A percentile compares a stretch with the other conserved stretches of the same genome.
Conservation (phyloP, 1,284 basidiomycete species). For the Sanghuangporus sanghuang region DNA sequence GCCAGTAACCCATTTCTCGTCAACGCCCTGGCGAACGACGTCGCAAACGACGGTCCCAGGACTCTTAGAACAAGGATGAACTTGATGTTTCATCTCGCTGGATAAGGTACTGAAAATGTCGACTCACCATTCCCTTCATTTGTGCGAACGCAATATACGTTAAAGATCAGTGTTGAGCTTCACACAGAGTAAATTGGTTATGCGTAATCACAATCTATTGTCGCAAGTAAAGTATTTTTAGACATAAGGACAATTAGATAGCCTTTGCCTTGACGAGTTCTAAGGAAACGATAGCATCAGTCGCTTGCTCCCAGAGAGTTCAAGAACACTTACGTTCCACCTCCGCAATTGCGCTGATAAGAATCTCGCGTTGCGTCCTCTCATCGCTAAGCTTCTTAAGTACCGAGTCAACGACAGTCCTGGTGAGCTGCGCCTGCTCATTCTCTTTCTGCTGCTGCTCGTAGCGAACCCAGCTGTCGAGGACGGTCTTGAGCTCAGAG, state of each 20-base stretch:
- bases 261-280: constrained; percentile 69
- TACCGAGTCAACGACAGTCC: constrained; percentile 84
- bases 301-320: constrained; percentile 17
- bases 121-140: background rate
- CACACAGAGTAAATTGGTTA: background rate
- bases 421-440: constrained; percentile 90
- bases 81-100: constrained; percentile 16
- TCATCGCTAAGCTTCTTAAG: constrained; percentile 81
- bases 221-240: background rate
- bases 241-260: constrained; percentile 38
- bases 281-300: constrained; percentile 25
- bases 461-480: constrained; percentile 97
- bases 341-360: constrained; percentile 81
- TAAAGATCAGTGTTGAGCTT: background rate
- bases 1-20: constrained; percentile 16
- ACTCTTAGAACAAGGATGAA: constrained; percentile 22
- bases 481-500: constrained; percentile 87
- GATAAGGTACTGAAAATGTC: background rate
- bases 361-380: constrained; percentile 90
- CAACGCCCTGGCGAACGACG: constrained; percentile 15
- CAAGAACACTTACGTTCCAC: constrained; percentile 76
- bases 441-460: constrained; percentile 96
- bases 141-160: background rate
- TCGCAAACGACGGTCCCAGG: constrained; percentile 3
- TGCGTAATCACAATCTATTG: constrained; percentile 10